Evolutionary conservation across 2,329 filamentous ascomycete species (phyloP).

Genomic region (Verticillium isaacii): DNA sequence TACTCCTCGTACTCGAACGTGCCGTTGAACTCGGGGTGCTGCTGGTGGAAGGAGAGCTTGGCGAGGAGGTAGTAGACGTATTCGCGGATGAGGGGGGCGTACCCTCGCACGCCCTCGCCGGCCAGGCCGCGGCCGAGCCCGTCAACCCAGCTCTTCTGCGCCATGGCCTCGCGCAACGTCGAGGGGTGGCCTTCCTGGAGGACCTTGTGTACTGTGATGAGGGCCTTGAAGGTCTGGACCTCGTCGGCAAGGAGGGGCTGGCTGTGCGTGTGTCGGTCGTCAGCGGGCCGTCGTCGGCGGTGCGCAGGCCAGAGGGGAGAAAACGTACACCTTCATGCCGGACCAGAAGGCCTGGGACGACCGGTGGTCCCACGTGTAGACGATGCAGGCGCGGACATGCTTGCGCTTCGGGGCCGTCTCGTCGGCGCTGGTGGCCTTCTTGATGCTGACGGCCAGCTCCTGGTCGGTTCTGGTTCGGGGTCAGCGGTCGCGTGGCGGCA

Average conservation of each 20-base stretch:
- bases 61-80: constrained; percentile 94
- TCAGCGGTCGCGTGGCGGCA: constrained; percentile 5
- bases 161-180: constrained; percentile 81
- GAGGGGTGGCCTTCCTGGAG: constrained; percentile 93
- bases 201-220: constrained; percentile 97
- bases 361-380: constrained; percentile 99
- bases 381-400: constrained; percentile 96
- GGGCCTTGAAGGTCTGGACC: constrained; percentile 96
- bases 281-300: constrained; percentile 2
- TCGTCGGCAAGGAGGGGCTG: constrained; percentile 98
- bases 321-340: constrained; percentile 88
- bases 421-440: constrained; percentile 64
- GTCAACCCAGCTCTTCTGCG: constrained; percentile 86
- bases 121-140: constrained; percentile 78
- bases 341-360: constrained; percentile 93
- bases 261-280: constrained; percentile 35
- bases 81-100: constrained; percentile 88
- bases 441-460: constrained; percentile 65
- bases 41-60: constrained; percentile 93
- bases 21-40: constrained; percentile 97
- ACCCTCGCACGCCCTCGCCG: constrained; percentile 83
- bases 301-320: neutral
- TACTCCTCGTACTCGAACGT: constrained; percentile 99
- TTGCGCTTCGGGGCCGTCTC: constrained; percentile 72
- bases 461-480: constrained; percentile 53